Percentiles rank a stretch among this genome's conserved stretches.
Conservation (phyloP, 1,139 yeast species). For the Geotrichum histeridarum region DNA sequence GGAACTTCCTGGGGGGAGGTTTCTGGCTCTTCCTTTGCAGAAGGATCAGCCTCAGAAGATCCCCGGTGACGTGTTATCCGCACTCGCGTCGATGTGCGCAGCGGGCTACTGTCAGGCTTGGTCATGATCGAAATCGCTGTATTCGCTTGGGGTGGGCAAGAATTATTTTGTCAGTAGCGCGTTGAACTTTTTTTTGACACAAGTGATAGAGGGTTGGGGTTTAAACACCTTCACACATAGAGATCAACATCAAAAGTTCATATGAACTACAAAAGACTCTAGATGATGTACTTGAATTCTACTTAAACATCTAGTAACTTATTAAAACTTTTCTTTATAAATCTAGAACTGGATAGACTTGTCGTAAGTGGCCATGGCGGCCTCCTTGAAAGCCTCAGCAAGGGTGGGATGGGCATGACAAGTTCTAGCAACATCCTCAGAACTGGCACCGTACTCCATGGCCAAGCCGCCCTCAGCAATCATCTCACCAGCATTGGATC, state of each 20-base stretch:
- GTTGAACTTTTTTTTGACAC: neutral
- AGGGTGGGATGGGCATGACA: conserved; percentile 99
- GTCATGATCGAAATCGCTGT: neutral
- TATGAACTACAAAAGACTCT: neutral
- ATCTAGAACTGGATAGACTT: conserved; percentile 76
- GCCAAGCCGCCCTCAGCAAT: conserved; percentile 98
- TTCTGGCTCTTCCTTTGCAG: neutral
- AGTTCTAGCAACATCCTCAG: conserved; percentile 95
- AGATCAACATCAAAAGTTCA: too few species aligned
- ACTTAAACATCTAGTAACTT: neutral
- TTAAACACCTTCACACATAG: too few species aligned
- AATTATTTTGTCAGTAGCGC: neutral
- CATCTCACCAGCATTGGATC: conserved; percentile 99
- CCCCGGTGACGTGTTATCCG: neutral
- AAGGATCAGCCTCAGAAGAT: neutral
- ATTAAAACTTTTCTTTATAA: neutral
- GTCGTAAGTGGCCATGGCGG: conserved; percentile 87
- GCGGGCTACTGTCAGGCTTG: neutral
- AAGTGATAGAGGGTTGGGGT: too few species aligned
- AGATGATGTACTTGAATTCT: too few species aligned
- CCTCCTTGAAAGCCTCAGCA: conserved; percentile 97
- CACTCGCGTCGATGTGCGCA: neutral
- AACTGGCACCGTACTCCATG: conserved; percentile 95
- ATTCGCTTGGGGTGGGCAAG: too few species aligned
- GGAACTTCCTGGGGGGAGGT: neutral